Percentiles rank a stretch among this genome's conserved stretches.
Evolutionary conservation across 352 stramenopile species (phyloP).

Genomic region (Phytophthora cryptogea): DNA sequence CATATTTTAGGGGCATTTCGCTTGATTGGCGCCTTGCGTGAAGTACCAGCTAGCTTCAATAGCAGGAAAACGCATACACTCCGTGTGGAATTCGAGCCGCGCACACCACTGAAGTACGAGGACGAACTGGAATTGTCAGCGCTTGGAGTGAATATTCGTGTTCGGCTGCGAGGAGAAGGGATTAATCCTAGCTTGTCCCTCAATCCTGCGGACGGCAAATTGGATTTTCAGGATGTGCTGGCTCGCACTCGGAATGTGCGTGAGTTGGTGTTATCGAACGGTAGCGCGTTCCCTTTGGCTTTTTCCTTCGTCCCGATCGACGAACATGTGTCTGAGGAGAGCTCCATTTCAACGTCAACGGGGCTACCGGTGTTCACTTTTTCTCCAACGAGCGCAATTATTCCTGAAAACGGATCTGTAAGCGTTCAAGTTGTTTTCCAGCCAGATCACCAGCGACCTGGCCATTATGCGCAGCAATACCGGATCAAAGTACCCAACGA

Average conservation of each 20-base stretch:
- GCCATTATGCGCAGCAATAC: constrained; percentile 60
- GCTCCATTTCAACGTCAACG: constrained; percentile 15
- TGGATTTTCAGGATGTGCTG: constrained; percentile 76
- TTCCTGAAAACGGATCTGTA: constrained; percentile 60
- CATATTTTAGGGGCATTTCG: constrained; percentile 86
- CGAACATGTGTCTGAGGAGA: background rate
- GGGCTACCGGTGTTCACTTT: constrained; percentile 66
- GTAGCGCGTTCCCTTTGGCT: constrained; percentile 64
- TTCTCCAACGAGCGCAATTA: constrained; percentile 58
- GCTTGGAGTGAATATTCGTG: constrained; percentile 29
- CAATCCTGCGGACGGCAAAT: constrained; percentile 53
- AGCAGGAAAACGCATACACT: constrained; percentile 32
- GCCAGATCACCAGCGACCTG: constrained; percentile 54
- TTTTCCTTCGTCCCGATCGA: constrained; percentile 46
- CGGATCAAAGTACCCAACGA: constrained; percentile 79
- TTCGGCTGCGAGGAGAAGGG: constrained; percentile 64
- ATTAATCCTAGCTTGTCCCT: constrained; percentile 81
- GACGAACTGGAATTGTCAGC: constrained; percentile 71
- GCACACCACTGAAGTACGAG: constrained; percentile 55
- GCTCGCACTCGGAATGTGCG: constrained; percentile 48
- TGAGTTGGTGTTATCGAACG: constrained; percentile 66
- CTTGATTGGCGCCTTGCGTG: constrained; percentile 69
- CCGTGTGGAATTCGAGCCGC: constrained; percentile 75
- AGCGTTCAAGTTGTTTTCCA: constrained; percentile 70
- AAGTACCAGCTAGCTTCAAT: constrained; percentile 23